phyloP scores from a whole-genome alignment of 495 filamentous ascomycete species.

The Podospora pseudopauciseta region DNA sequence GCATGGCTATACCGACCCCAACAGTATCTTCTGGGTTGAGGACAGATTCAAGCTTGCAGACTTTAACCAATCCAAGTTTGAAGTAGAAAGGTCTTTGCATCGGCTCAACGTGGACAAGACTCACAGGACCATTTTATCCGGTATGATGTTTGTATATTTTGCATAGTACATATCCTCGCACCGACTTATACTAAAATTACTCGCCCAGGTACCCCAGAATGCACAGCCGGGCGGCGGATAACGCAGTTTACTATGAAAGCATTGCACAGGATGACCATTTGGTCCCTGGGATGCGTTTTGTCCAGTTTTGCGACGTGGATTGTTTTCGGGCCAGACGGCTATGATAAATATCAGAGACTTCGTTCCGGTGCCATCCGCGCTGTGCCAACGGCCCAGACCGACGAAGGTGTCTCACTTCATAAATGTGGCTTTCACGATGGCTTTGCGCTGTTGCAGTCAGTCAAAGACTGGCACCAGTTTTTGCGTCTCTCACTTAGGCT shows the following conservation, averaged over 20 bases:
- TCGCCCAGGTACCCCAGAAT: constrained; percentile 15
- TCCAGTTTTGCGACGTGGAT: constrained; percentile 44
- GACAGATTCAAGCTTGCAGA: constrained; percentile 43
- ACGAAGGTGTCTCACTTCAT: too few species aligned
- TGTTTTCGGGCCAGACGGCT: constrained; percentile 26
- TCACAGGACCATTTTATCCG: too few species aligned
- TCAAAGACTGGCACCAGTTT: constrained; percentile 27
- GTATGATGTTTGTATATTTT: too few species aligned
- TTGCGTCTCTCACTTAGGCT: constrained; percentile 12
- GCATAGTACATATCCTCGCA: too few species aligned
- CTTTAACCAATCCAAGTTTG: constrained; percentile 39
- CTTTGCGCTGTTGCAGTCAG: constrained; percentile 16
- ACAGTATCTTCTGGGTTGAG: constrained; percentile 38
- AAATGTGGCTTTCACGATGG: constrained; percentile 29
- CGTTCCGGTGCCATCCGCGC: constrained; percentile 12
- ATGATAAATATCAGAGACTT: constrained; percentile 20
- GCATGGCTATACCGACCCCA: constrained; percentile 43
- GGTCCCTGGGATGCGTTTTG: constrained; percentile 44
- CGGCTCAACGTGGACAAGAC: too few species aligned
- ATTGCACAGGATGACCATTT: constrained; percentile 39
- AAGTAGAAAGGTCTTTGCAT: constrained; percentile 11
- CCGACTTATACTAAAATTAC: not conserved
- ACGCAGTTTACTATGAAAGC: constrained; percentile 14
- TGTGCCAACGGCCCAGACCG: constrained; percentile 15
- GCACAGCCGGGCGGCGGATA: constrained; percentile 14